These are phyloP conservation scores for Phyllosticta citriasiana DNA, from an alignment of 2,329 filamentous ascomycete species.

Conservation along the genomic window DNA sequence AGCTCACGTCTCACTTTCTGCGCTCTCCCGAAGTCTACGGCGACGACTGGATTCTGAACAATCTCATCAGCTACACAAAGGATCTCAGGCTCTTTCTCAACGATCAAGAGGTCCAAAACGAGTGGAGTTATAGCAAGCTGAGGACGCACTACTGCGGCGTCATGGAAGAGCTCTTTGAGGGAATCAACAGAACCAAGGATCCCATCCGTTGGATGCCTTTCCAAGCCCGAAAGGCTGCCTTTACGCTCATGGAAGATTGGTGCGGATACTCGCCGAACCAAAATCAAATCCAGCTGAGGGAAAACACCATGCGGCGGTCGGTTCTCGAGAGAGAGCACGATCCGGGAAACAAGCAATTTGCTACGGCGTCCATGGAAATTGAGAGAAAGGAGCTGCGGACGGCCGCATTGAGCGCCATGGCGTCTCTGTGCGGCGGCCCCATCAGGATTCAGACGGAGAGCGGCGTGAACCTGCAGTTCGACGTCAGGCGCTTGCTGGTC, in stretches of 20 bases:
- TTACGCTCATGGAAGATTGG: slow-evolving; percentile 98
- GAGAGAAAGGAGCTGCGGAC: slow-evolving; percentile 88
- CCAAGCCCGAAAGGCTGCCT: slow-evolving; percentile 88
- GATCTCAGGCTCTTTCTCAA: slow-evolving; percentile 91
- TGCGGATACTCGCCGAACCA: slow-evolving; percentile 95
- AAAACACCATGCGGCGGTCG: slow-evolving; percentile 79
- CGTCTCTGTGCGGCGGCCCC: slow-evolving; percentile 73
- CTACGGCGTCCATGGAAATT: slow-evolving; percentile 88
- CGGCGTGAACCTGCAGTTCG: slow-evolving; percentile 78
- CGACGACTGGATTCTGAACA: slow-evolving; percentile 84
- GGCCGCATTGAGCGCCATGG: slow-evolving; percentile 91
- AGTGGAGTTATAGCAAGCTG: slow-evolving; percentile 88
- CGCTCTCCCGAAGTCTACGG: slow-evolving; percentile 67
- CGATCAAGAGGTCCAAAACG: slow-evolving; percentile 86
- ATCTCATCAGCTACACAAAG: slow-evolving; percentile 80
- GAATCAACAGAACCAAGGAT: slow-evolving; percentile 75
- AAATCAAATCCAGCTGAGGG: slow-evolving; percentile 65
- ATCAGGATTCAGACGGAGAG: slow-evolving; percentile 83
- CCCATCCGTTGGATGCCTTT: slow-evolving; percentile 95
- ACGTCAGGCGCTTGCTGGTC: slow-evolving; percentile 80
- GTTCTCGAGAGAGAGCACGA: slow-evolving; percentile 69
- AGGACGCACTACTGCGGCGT: slow-evolving; percentile 89
- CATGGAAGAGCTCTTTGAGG: slow-evolving; percentile 86
- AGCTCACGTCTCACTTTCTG: slow-evolving; percentile 82
- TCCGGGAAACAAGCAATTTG: slow-evolving; percentile 62